Conservation (phyloP, 768 basidiomycete species). For the Suillus fuscotomentosus region DNA sequence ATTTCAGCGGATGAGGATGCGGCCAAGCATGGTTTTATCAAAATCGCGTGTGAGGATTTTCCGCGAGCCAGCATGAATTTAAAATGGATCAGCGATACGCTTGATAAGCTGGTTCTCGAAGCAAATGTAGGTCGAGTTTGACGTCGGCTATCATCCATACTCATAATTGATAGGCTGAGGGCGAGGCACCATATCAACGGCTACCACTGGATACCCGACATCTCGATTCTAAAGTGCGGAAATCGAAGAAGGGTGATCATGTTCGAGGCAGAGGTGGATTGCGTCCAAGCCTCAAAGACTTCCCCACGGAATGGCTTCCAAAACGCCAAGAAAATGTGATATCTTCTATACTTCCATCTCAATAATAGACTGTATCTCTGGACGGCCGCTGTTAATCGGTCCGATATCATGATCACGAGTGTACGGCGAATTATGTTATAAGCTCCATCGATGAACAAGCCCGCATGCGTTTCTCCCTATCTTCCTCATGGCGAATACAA, state of each 20-base stretch:
- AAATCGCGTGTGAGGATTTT: slow-evolving; percentile 90
- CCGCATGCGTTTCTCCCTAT: background rate
- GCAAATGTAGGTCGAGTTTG: slow-evolving; percentile 69
- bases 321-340: slow-evolving; percentile 8
- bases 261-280: slow-evolving; percentile 48
- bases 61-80: slow-evolving; percentile 82
- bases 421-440: slow-evolving; percentile 8
- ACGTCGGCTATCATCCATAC: slow-evolving; percentile 8
- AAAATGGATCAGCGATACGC: slow-evolving; percentile 88
- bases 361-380: slow-evolving; percentile 8
- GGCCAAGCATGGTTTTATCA: slow-evolving; percentile 76
- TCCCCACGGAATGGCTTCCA: slow-evolving; percentile 85
- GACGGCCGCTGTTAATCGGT: slow-evolving; percentile 3
- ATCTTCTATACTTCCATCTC: background rate
- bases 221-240: slow-evolving; percentile 65
- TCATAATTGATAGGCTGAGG: slow-evolving; percentile 29
- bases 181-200: slow-evolving; percentile 47
- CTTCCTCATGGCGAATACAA: slow-evolving; percentile 26
- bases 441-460: background rate
- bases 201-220: slow-evolving; percentile 84
- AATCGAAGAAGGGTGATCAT: slow-evolving; percentile 74
- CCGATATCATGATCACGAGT: slow-evolving; percentile 4
- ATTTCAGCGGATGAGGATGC: slow-evolving; percentile 39
- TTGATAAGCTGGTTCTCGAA: slow-evolving; percentile 75
- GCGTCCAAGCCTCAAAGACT: slow-evolving; percentile 72